Evolutionary conservation across 331 rosid species (phyloP).

Genomic region (Quercus tomentella): DNA sequence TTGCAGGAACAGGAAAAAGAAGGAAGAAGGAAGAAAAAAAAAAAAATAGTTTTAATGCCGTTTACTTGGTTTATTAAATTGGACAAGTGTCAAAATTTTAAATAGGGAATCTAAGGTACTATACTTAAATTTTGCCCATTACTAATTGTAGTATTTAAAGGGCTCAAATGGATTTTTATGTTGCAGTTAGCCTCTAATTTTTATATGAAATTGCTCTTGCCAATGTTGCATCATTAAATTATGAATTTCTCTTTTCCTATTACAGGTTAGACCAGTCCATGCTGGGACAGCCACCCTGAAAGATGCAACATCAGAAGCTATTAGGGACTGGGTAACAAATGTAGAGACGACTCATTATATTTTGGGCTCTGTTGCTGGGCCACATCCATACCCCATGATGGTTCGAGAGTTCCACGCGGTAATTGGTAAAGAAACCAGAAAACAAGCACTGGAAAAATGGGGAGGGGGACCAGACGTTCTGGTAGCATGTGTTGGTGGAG

Average conservation of each 20-base stretch:
- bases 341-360: conserved; percentile 96
- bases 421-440: conserved; percentile 92
- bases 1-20: too few species aligned
- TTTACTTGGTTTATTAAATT: too few species aligned
- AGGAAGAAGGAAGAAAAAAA: too few species aligned
- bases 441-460: conserved; percentile 92
- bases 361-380: conserved; percentile 95
- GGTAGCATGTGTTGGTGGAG: conserved; percentile 95
- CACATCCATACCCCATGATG: conserved; percentile 99
- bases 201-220: neutral
- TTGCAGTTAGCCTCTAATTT: neutral
- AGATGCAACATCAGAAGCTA: conserved; percentile 98
- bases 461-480: conserved; percentile 90
- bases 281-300: conserved; percentile 94
- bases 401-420: conserved; percentile 93
- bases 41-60: too few species aligned
- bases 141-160: neutral
- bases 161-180: neutral
- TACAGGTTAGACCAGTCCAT: conserved; percentile 84
- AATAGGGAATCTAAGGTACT: too few species aligned
- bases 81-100: too few species aligned
- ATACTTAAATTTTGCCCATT: too few species aligned
- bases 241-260: neutral
- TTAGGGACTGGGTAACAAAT: conserved; percentile 97
- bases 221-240: neutral